Percentiles rank a stretch among this genome's conserved stretches.
These are phyloP conservation scores for Boletus vinaceobasis DNA, from an alignment of 768 basidiomycete genomes.

Conservation along the genomic window DNA sequence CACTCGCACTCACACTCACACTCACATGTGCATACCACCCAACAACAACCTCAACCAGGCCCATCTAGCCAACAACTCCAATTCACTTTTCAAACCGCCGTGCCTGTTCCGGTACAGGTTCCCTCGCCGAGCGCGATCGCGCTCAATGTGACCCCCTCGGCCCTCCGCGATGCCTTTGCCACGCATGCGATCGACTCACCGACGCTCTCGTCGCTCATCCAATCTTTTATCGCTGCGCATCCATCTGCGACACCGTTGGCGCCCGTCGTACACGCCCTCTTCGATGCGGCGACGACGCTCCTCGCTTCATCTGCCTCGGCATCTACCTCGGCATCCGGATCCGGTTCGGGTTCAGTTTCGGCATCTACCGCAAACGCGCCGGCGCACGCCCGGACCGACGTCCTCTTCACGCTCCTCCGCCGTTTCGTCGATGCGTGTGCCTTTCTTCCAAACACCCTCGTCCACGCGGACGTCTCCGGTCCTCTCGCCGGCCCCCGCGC, in stretches of 20 bases:
- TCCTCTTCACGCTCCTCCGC: conserved; percentile 32
- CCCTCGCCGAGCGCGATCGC: conserved; percentile 18
- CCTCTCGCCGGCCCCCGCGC: conserved; percentile 55
- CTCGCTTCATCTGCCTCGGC: conserved; percentile 9
- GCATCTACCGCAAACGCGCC: conserved; percentile 17
- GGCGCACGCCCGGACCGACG: conserved; percentile 7
- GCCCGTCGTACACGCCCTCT: conserved; percentile 49
- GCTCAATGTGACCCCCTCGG: conserved; percentile 26
- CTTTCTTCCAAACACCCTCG: conserved; percentile 45
- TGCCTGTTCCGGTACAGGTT: conserved; percentile 39
- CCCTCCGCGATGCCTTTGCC: conserved; percentile 32
- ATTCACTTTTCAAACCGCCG: conserved; percentile 42
- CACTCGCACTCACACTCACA: conserved; percentile 20
- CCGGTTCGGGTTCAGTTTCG: conserved; percentile 35
- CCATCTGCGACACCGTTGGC: conserved; percentile 50
- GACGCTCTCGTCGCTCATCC: conserved; percentile 53
- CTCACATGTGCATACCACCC: background rate
- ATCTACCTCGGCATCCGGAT: conserved; percentile 32
- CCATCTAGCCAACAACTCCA: conserved; percentile 38
- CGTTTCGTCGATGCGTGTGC: conserved; percentile 50
- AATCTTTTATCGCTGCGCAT: conserved; percentile 45
- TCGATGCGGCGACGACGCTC: conserved; percentile 44
- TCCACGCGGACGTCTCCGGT: conserved; percentile 55
- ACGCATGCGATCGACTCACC: conserved; percentile 42
- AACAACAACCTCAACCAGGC: conserved; percentile 25